Conservation (phyloP, 1,139 yeast genomes). For the Hemisphaericaspora xylofermentans region DNA sequence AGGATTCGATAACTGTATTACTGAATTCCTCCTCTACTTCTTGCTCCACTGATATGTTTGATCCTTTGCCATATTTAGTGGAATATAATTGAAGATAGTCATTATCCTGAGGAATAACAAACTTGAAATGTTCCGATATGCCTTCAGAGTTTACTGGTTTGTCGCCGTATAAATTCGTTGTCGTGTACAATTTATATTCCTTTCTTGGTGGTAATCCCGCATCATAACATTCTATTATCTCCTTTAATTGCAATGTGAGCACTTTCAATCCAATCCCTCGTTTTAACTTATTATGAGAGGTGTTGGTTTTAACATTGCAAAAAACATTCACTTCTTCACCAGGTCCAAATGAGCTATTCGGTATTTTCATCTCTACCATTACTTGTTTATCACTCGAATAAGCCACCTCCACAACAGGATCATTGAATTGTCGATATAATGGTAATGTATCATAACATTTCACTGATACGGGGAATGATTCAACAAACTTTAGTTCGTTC, state of each 20-base stretch:
- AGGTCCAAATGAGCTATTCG: slow-evolving; percentile 53
- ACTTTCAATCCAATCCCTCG: slow-evolving; percentile 44
- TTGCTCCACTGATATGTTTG: slow-evolving; percentile 2
- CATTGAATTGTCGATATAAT: slow-evolving; percentile 51
- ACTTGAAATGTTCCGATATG: slow-evolving; percentile 19
- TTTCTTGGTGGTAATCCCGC: slow-evolving; percentile 45
- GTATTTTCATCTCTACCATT: slow-evolving; percentile 41
- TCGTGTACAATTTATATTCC: slow-evolving; percentile 34
- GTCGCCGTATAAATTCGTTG: slow-evolving; percentile 24
- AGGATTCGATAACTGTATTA: slow-evolving; percentile 14
- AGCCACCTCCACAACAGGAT: slow-evolving; percentile 43
- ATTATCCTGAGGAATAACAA: slow-evolving; percentile 37
- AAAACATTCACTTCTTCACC: slow-evolving; percentile 41
- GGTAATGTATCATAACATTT: slow-evolving; percentile 55
- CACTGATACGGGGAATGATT: slow-evolving; percentile 47
- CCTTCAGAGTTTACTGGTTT: slow-evolving; percentile 34
- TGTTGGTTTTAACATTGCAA: slow-evolving; percentile 39
- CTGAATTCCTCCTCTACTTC: slow-evolving; percentile 6
- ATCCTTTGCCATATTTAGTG: neutral
- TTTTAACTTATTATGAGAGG: slow-evolving; percentile 31
- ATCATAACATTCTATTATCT: slow-evolving; percentile 47
- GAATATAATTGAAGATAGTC: slow-evolving; percentile 34
- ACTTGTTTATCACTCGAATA: slow-evolving; percentile 44
- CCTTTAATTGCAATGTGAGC: slow-evolving; percentile 50
- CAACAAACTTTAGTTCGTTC: slow-evolving; percentile 31